Evolutionary conservation across 768 basidiomycete species (phyloP), one percentile per base, ranked within the genome.

Genomic region (Agrocybe chaxingu): DNA sequence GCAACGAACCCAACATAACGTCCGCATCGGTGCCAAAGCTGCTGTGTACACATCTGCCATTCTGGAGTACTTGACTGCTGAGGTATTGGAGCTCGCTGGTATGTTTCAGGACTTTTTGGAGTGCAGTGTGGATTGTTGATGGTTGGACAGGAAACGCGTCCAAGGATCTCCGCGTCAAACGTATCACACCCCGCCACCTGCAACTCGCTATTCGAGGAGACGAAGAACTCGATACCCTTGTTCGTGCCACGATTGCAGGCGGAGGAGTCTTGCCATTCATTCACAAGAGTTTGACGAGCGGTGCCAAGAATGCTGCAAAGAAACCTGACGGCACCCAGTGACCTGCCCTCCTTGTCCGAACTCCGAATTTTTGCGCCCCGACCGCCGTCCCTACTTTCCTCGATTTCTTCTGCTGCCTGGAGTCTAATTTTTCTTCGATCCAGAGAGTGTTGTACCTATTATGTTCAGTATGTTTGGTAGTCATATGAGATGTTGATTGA

Each of bases 1-100:
- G 67, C 87, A 87, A 63, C 81, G 89, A 57, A 96, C 92, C 12
- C 90, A 93, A 65, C 87, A 95, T 70, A 95, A 94, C 63, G 86
- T 96, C 47, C 88, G 94, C 34, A 92, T 98, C 56, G 95, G 94
- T 29, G 95, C 93, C n/a, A 97, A 97, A 67, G 94, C 94, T 24
- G 93, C 95, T 7, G 95, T 98, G 11, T 96, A 96, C 68, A 92
- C 92, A n/a, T 86, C 90, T 34, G 94, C 95, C 31, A 93, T 97
- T 58, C 78, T 97, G 49, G 95, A 98, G 69, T 98, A 98, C 65
- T 77, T 98, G 45, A 96, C 94, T 0, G 95, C 95, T 8, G 95
- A 98, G 66, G 95, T 98, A 7, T 74, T 98, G 46, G 95, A 98
- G 66, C 82, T 98, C 44, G 95, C 95, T 49, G 95, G 94, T 93